phyloP scores from a whole-genome alignment of 139 green algal genomes.

The Dunaliella sp. region DNA sequence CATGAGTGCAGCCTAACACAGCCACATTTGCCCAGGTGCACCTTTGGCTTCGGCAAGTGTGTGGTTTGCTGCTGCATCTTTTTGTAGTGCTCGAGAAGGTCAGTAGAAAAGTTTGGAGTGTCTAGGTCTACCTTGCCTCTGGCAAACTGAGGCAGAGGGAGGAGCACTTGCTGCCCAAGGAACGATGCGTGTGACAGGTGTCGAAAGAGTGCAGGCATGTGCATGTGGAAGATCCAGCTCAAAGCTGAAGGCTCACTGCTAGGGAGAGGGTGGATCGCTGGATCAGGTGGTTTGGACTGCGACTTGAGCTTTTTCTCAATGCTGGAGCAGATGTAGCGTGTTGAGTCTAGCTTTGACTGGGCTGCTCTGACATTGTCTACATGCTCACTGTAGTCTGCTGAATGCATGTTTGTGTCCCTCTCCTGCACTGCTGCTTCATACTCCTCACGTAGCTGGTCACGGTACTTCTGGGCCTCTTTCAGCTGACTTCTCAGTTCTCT shows the following conservation, averaged over 20 bases:
- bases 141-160: slow-evolving; percentile 6
- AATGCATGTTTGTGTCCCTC: too few species aligned
- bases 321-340: too few species aligned
- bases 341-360: too few species aligned
- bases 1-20: slow-evolving; percentile 19
- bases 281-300: slow-evolving; percentile 23
- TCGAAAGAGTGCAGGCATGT: slow-evolving; percentile 45
- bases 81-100: slow-evolving; percentile 27
- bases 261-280: slow-evolving; percentile 50
- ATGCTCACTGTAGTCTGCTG: too few species aligned
- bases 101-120: neutral
- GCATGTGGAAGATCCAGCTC: slow-evolving; percentile 51
- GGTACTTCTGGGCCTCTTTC: too few species aligned
- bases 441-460: too few species aligned
- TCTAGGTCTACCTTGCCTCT: neutral
- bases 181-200: slow-evolving; percentile 37
- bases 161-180: slow-evolving; percentile 52
- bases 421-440: too few species aligned
- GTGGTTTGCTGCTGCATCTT: neutral
- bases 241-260: neutral
- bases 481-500: too few species aligned
- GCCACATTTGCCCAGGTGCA: neutral
- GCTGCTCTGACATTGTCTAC: too few species aligned
- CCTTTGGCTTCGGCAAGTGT: slow-evolving; percentile 1
- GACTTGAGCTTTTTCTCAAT: too few species aligned